Evolutionary conservation across 495 filamentous ascomycete genomes (phyloP), one percentile per base, ranked within the genome.

Genomic region (Daldinia vernicosa): DNA sequence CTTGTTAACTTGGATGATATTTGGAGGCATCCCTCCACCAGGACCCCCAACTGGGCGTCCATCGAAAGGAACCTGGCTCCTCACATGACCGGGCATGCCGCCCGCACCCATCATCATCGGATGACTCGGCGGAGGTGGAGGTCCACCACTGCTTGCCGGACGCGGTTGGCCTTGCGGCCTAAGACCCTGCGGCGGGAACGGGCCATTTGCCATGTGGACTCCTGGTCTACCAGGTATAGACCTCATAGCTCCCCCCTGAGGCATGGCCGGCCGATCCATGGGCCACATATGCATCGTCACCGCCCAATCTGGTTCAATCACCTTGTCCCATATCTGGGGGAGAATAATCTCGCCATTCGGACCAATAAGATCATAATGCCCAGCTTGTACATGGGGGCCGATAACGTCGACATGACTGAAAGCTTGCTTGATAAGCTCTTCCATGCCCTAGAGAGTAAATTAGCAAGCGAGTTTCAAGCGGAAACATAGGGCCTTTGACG

Each of bases 281-380:
- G 95, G 94, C 94, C 94, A 98, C 93, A 97, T 95, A 70, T 96
- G 92, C 95, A 97, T 97, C 3, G 90, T 94, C 73, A 98, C 91
- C 40, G 87, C 84, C 93, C 92, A 97, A 76, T 94, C 93, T 6
- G 93, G 93, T 79, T 95, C 87, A 50, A 97, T 81, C 52, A 93
- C 89, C 59, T 88, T 92, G 64, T 95, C 93, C 93, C 93, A 97
- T 7, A 95, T 89, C 66, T 92, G 88, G 6, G 92, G 93, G 22
- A 97, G 88, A 69, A 97, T 93, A 71, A 97, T 95, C 71, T 95
- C 92, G 61, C 91, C 91, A 75, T 95, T 90, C 1, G 92, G 92
- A 1, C 91, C 92, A 17, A 93, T 85, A 43, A 97, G 82, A 77
- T 97, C 93, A 79, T 94, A 97, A 76, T 94, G 92, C 0, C 92